Conservation (phyloP, 805 yeast genomes). For the Ogataea salicorniae region DNA sequence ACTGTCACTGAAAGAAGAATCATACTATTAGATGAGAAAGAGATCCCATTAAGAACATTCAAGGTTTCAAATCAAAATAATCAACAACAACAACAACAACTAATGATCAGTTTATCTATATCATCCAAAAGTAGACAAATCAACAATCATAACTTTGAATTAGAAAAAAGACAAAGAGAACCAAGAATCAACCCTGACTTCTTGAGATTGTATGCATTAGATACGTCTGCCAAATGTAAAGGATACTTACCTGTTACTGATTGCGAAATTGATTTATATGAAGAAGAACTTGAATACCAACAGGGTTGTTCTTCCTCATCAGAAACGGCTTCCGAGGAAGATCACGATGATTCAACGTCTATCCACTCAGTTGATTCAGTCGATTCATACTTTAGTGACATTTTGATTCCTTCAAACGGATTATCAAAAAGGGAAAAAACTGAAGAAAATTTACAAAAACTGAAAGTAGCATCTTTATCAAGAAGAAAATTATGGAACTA, state of each 20-base stretch:
- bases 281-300: constrained; percentile 11
- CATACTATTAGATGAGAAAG: constrained; percentile 2
- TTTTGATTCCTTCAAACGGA: not conserved
- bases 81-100: not conserved
- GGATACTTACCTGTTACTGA: constrained; percentile 32
- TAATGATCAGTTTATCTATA: not conserved
- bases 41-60: constrained; percentile 8
- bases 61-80: not conserved
- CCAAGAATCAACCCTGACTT: constrained; percentile 45
- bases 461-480: constrained; percentile 37
- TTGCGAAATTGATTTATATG: constrained; percentile 32
- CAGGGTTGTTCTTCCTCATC: constrained; percentile 13
- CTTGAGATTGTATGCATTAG: constrained; percentile 45
- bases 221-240: constrained; percentile 33
- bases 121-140: constrained; percentile 7
- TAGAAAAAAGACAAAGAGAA: constrained; percentile 32
- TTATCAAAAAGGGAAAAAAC: not conserved
- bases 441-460: constrained; percentile 1
- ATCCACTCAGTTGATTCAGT: constrained; percentile 3
- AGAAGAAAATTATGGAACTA: constrained; percentile 48
- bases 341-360: constrained; percentile 5
- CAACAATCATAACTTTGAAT: not conserved
- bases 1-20: constrained; percentile 1
- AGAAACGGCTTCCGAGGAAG: constrained; percentile 16
- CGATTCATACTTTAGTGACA: constrained; percentile 7